These are phyloP conservation scores for Ascochyta clinopodiicola DNA, from an alignment of 2,329 filamentous ascomycete genomes.

Conservation along the genomic window DNA sequence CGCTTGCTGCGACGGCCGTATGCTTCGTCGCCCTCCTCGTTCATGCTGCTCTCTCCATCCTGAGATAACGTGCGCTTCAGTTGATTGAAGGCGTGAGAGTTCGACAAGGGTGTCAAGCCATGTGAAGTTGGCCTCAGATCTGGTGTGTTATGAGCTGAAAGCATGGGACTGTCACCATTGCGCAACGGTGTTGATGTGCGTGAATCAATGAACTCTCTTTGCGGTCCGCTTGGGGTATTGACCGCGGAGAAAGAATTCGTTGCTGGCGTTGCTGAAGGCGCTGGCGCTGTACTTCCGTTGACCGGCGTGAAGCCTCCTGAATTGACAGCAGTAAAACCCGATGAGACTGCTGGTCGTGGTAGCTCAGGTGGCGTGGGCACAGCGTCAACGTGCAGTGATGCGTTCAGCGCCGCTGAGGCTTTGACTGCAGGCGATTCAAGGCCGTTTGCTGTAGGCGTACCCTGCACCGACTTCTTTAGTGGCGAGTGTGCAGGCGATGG, in stretches of 20 bases:
- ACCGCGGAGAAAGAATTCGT: slow-evolving; percentile 62
- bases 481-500: slow-evolving; percentile 78
- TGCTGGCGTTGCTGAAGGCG: slow-evolving; percentile 29
- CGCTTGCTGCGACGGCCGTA: slow-evolving; percentile 82
- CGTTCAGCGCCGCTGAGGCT: slow-evolving; percentile 63
- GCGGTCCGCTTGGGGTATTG: slow-evolving; percentile 59
- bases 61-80: slow-evolving; percentile 76
- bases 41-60: slow-evolving; percentile 63
- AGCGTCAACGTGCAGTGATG: slow-evolving; percentile 55
- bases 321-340: slow-evolving; percentile 78
- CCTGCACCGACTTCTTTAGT: slow-evolving; percentile 62
- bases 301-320: slow-evolving; percentile 68
- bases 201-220: slow-evolving; percentile 60
- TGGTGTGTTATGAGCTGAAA: slow-evolving; percentile 69
- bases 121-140: slow-evolving; percentile 64
- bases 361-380: slow-evolving; percentile 59
- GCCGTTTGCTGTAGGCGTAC: slow-evolving; percentile 58
- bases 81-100: slow-evolving; percentile 60
- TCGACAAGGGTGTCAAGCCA: slow-evolving; percentile 57
- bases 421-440: slow-evolving; percentile 72
- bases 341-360: slow-evolving; percentile 59
- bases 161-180: slow-evolving; percentile 67
- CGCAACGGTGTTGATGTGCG: slow-evolving; percentile 67
- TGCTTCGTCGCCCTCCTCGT: slow-evolving; percentile 60
- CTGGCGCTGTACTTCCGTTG: slow-evolving; percentile 56